Conservation (phyloP, 805 yeast species). For the Jamesozyma spencerorum region DNA sequence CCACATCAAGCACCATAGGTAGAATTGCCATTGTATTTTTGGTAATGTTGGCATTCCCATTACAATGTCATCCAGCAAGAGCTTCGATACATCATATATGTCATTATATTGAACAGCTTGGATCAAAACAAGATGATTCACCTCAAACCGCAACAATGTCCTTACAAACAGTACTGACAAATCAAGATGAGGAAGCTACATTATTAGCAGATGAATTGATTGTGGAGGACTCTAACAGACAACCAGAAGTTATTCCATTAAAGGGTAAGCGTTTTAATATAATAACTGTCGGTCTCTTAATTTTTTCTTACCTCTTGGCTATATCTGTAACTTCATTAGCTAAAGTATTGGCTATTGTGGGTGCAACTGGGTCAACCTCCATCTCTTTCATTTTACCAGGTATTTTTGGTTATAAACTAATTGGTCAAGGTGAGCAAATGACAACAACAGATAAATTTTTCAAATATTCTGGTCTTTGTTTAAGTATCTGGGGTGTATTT, state of each 20-base stretch:
- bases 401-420: conserved; percentile 45
- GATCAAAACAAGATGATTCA: neutral
- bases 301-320: conserved; percentile 45
- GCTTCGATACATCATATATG: conserved; percentile 66
- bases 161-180: conserved; percentile 1
- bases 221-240: conserved; percentile 13
- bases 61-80: conserved; percentile 84
- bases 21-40: conserved; percentile 67
- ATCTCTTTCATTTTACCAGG: conserved; percentile 73
- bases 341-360: conserved; percentile 59
- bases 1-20: conserved; percentile 59
- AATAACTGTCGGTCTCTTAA: conserved; percentile 40
- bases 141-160: neutral
- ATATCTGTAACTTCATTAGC: conserved; percentile 53
- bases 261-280: conserved; percentile 34
- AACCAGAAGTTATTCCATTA: conserved; percentile 11
- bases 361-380: conserved; percentile 72
- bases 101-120: conserved; percentile 32
- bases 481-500: conserved; percentile 40
- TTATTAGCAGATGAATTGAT: conserved; percentile 14
- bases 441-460: conserved; percentile 23
- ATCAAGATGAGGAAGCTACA: conserved; percentile 4
- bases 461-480: conserved; percentile 32
- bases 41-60: conserved; percentile 72
- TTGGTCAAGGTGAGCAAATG: conserved; percentile 21